Conservation (phyloP, 768 basidiomycete genomes). For the Boletus tomentosulus region DNA sequence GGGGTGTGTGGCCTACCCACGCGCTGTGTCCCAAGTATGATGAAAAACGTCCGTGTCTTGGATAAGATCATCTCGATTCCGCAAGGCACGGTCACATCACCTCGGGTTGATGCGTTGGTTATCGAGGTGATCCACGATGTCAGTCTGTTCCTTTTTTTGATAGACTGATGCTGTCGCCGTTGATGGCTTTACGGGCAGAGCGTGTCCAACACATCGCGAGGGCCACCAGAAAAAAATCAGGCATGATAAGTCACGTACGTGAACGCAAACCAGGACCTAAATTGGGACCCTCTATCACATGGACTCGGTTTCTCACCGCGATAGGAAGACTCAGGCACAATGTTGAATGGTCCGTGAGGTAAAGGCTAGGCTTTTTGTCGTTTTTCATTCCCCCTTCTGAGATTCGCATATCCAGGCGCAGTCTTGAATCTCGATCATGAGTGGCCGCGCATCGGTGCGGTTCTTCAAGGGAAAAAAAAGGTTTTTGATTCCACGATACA, state of each 20-base stretch:
- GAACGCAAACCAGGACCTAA: background rate
- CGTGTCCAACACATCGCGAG: background rate
- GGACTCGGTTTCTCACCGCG: background rate
- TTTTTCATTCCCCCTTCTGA: background rate
- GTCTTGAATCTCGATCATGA: background rate
- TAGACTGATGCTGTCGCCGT: background rate
- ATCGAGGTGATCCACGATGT: background rate
- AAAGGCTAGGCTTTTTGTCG: background rate
- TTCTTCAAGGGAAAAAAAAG: background rate
- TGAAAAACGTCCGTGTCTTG: background rate
- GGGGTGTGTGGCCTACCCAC: background rate
- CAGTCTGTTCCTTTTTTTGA: background rate
- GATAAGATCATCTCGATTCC: background rate
- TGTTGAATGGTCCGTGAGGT: background rate
- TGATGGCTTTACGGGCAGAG: background rate
- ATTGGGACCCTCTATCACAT: background rate
- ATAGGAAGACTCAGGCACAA: background rate
- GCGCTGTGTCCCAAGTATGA: background rate
- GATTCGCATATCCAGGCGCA: background rate
- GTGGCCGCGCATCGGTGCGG: background rate
- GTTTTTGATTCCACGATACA: background rate
- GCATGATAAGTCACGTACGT: background rate
- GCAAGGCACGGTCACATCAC: background rate
- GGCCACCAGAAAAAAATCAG: background rate
- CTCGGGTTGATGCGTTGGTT: background rate